Evolutionary conservation across 192 early-diverging fungal species (phyloP).

Genomic region (Radiomyces spectabilis): DNA sequence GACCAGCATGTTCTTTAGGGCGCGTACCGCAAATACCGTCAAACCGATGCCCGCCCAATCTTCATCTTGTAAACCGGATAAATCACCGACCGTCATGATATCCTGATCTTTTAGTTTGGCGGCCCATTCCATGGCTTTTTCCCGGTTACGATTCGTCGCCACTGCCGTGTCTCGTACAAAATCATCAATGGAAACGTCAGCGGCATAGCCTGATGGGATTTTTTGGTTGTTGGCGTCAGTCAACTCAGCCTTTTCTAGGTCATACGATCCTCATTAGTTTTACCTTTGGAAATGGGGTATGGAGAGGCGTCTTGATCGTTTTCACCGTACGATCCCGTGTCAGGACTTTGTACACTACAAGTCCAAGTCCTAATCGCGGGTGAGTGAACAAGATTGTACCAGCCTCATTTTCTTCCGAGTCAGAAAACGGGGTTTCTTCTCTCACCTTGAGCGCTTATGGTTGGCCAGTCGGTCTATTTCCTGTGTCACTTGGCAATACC

Average conservation of each 20-base stretch:
- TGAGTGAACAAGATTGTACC: no score
- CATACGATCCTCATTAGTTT: neutral
- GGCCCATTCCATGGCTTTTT: slow-evolving; percentile 66
- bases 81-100: slow-evolving; percentile 67
- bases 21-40: slow-evolving; percentile 42
- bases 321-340: no score
- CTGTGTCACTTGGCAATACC: slow-evolving; percentile 5
- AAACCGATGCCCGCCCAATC: slow-evolving; percentile 57
- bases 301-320: no score
- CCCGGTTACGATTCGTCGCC: slow-evolving; percentile 47
- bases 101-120: slow-evolving; percentile 59
- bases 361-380: no score
- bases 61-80: slow-evolving; percentile 58
- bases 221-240: neutral
- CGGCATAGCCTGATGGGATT: slow-evolving; percentile 32
- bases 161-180: slow-evolving; percentile 57
- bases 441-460: no score
- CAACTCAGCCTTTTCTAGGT: neutral
- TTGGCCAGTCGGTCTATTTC: slow-evolving; percentile 8
- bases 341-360: no score
- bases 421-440: neutral
- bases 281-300: slow-evolving; percentile 21
- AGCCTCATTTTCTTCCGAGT: neutral
- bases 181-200: slow-evolving; percentile 56
- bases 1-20: slow-evolving; percentile 40